Evolutionary conservation across 345 rosid genomes (phyloP).

Genomic region (Litchi chinensis): DNA sequence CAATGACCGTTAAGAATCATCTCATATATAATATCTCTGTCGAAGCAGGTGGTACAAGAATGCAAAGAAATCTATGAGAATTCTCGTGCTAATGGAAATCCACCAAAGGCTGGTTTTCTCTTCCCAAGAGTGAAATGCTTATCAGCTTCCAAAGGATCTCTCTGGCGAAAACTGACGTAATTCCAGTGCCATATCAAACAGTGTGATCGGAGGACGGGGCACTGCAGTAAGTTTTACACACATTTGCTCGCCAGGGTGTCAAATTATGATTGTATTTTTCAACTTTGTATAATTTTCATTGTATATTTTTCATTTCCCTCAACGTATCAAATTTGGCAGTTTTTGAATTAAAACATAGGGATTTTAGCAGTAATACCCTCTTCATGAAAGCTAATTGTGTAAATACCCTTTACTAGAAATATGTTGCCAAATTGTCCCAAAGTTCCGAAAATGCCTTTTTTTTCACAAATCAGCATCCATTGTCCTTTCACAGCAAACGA

Average conservation of each 20-base stretch:
- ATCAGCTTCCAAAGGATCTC: constrained; percentile 60
- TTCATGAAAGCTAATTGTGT: no score
- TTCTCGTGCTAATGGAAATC: constrained; percentile 77
- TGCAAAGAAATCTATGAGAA: constrained; percentile 96
- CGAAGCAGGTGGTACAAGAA: constrained; percentile 85
- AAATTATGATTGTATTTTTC: neutral
- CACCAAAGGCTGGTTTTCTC: constrained; percentile 83
- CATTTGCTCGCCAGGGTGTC: neutral
- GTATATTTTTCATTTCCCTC: neutral
- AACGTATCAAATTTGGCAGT: no score
- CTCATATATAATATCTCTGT: neutral
- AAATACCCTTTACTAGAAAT: no score
- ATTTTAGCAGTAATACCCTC: no score
- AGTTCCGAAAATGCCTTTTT: no score
- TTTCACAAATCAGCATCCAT: no score
- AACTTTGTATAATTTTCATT: neutral
- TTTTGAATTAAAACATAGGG: no score
- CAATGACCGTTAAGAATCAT: constrained; percentile 12
- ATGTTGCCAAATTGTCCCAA: no score
- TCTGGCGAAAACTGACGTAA: constrained; percentile 77
- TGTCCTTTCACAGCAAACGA: no score
- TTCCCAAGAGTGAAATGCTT: constrained; percentile 87
- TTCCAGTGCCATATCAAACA: neutral
- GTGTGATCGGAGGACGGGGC: neutral
- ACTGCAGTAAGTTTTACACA: neutral